Percentiles rank a stretch among this genome's conserved stretches.
phyloP scores from a whole-genome alignment of 1,284 basidiomycete genomes.

The Cryptococcus neoformans region DNA sequence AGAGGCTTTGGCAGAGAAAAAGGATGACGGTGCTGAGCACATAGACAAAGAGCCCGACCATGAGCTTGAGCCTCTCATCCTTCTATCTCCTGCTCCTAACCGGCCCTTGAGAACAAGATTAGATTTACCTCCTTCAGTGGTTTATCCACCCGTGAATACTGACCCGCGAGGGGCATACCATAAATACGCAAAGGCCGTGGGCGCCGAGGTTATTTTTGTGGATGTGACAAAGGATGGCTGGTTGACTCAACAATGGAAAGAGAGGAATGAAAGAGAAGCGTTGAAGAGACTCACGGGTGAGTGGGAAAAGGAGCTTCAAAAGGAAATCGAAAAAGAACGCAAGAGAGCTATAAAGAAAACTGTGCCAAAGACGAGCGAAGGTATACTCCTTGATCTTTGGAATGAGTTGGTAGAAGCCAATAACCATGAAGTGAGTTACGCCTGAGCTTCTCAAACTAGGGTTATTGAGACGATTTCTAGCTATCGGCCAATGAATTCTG shows the following conservation, averaged over 20 bases:
- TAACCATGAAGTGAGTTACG: constrained; percentile 26
- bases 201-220: constrained; percentile 21
- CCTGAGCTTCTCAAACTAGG: not conserved
- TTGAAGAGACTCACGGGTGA: constrained; percentile 29
- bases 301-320: constrained; percentile 15
- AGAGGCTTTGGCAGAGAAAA: not conserved
- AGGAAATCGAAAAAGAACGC: constrained; percentile 17
- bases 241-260: constrained; percentile 34
- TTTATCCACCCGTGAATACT: constrained; percentile 31
- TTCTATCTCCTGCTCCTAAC: constrained; percentile 25
- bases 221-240: constrained; percentile 40
- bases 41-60: constrained; percentile 7
- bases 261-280: constrained; percentile 29
- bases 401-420: constrained; percentile 29
- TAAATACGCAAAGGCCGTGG: constrained; percentile 30
- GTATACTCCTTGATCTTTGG: constrained; percentile 34
- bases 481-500: constrained; percentile 27
- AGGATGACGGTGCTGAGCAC: constrained; percentile 1
- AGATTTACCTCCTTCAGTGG: constrained; percentile 20
- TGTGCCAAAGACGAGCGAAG: constrained; percentile 21
- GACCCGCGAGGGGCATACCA: constrained; percentile 38
- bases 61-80: constrained; percentile 21
- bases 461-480: constrained; percentile 7
- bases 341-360: constrained; percentile 10
- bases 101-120: constrained; percentile 21